Percentiles rank a stretch among this genome's conserved stretches.
Conservation (phyloP, 2,329 filamentous ascomycete species). For the Trichoderma arundinaceum region DNA sequence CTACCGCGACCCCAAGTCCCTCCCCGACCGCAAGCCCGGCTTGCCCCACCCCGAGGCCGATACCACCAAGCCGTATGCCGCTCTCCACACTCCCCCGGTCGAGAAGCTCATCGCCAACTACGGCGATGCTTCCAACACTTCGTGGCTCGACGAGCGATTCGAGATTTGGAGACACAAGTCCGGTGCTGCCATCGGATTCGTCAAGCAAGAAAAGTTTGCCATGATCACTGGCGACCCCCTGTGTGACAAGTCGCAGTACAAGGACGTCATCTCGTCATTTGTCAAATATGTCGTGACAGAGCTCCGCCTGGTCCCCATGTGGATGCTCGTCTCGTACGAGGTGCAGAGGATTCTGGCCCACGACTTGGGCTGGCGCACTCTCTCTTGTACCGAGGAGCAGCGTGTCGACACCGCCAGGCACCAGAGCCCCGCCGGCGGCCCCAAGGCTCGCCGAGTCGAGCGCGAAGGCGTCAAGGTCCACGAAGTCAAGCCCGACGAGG, state of each 20-base stretch:
- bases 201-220: conserved; percentile 75
- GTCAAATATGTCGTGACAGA: conserved; percentile 76
- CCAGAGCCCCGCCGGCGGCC: conserved; percentile 63
- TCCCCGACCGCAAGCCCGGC: conserved; percentile 69
- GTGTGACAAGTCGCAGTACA: conserved; percentile 79
- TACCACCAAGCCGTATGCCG: conserved; percentile 60
- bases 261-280: conserved; percentile 74
- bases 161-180: conserved; percentile 85
- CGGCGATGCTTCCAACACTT: conserved; percentile 90
- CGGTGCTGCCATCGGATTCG: conserved; percentile 85
- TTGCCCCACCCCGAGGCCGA: conserved; percentile 89
- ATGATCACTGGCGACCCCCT: conserved; percentile 88
- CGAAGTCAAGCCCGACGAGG: conserved; percentile 71
- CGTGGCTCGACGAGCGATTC: conserved; percentile 89
- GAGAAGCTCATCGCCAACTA: conserved; percentile 95
- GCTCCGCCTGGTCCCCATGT: conserved; percentile 75
- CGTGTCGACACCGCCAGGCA: conserved; percentile 79
- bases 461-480: conserved; percentile 82
- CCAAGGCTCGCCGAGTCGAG: conserved; percentile 81
- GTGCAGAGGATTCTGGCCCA: conserved; percentile 80
- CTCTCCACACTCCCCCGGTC: conserved; percentile 69
- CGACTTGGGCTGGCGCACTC: conserved; percentile 83
- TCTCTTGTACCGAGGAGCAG: conserved; percentile 89
- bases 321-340: conserved; percentile 83
- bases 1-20: conserved; percentile 84